Evolutionary conservation across 2,329 filamentous ascomycete species (phyloP), one percentile per base, ranked within the genome.

Genomic region (Neocatenulostroma microsporum): DNA sequence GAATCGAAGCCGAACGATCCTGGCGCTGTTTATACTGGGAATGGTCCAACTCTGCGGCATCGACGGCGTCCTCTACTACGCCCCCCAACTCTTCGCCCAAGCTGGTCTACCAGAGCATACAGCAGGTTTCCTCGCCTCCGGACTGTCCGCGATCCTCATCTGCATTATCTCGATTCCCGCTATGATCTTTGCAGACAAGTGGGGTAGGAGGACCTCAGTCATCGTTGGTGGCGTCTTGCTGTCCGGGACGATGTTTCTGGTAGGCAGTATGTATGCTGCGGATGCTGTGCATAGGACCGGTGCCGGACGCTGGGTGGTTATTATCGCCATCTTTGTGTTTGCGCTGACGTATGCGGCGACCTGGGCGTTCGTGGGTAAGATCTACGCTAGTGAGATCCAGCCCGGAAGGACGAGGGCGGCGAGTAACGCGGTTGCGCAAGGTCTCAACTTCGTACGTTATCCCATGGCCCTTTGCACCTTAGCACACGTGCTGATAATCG

Each of bases 11-110:
- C 62, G 67, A 3, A 76, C 72, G 0, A 53, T 64, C 0, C 55
- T 79, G 13, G 74, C 68, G 1, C 61, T 74, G 0, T 78, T 78
- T 42, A 54, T 78, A 35, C 68, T 80, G 52, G 68, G 63, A 2
- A 74, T 78, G 64, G 66, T 74, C 21, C 77, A 81, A 46, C 57
- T 80, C 0, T 72, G 65, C 19, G 76, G 77, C 0, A 80, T 80
- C 33, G 77, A 81, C 44, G 76, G 72, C 1, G 68, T 80, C 4
- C 62, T 78, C 17, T 80, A 77, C 40, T 78, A 78, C 39, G 74
- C 75, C 1, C 74, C 74, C 0, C 55, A 69, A 0, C 63, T 79
- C 0, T 79, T 79, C 44, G 55, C 64, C 9, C 69, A 75, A 46
- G 74, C 74, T 4, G 74, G 74, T 0, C 56, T 78, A 8, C 60